Evolutionary conservation across 306 rosid genomes (phyloP), one percentile per base, ranked within the genome.

Genomic region (Ziziphus jujuba): DNA sequence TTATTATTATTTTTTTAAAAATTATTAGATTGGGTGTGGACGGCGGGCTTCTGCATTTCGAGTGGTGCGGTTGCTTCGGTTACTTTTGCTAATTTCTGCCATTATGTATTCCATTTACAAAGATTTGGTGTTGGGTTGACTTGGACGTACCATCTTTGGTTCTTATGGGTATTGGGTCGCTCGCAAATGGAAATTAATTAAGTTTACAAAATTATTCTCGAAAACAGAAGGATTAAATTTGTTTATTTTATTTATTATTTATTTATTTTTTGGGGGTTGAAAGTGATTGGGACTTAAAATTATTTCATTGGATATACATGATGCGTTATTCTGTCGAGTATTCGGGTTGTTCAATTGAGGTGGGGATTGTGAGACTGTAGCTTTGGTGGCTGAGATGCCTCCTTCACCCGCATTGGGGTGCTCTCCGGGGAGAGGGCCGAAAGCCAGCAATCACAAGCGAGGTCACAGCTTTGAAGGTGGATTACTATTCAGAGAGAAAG

Each of bases 401-500:
- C 86, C 91, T 65, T 87, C 96, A 33, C 96, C 96, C 6, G 86
- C 89, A 54, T 33, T 87, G 87, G 79, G 93, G 75, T 82, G 50
- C 81, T 87, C 96, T 69, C 96, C 90, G 0, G 90, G 84, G 31
- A 77, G 86, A 71, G 96, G 85, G 74, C 52, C 57, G 10, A 90
- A 85, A 67, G 80, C 60, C 36, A 74, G 71, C 60, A 86, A 79
- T 63, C 92, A 90, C 78, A 81, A 77, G 80, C 76, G 96, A 70
- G 89, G 96, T 5, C 87, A 76, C 36, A 90, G 95, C 76, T 85
- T 90, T 20, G 96, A 90, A 55, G 61, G 89, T 3, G 89, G 89
- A 50, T 43, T 85, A 79, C 66, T 82, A 62, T 65, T 85, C 55
- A 84, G 78, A 71, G 95, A 78, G 76, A 87, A 87, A 77, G 96